Evolutionary conservation across 1,284 basidiomycete genomes (phyloP).

Genomic region (Cystobasidium pallidum): DNA sequence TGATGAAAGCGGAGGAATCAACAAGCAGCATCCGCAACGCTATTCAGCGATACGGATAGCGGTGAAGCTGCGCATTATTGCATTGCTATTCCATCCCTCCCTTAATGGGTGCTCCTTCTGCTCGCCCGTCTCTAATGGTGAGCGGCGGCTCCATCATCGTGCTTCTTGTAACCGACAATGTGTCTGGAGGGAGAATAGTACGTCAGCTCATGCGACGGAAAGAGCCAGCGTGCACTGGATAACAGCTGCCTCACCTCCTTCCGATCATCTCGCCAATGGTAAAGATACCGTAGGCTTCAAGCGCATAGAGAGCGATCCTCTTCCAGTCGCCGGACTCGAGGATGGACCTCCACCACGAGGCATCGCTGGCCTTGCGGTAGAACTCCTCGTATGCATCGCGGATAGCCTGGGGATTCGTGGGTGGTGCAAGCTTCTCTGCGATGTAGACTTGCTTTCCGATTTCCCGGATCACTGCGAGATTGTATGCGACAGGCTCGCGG

Average conservation of each 20-base stretch:
- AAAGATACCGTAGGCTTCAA: conserved; percentile 87
- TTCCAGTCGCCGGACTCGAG: conserved; percentile 75
- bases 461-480: conserved; percentile 79
- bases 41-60: too few relatives aligned
- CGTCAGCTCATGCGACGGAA: neutral
- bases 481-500: conserved; percentile 79
- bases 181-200: conserved; percentile 45
- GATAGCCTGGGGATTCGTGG: conserved; percentile 68
- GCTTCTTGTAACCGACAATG: conserved; percentile 75
- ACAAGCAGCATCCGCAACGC: too few relatives aligned
- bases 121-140: too few relatives aligned
- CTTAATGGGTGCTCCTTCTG: too few relatives aligned
- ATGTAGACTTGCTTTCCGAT: conserved; percentile 88
- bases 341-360: conserved; percentile 71
- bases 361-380: conserved; percentile 69
- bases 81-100: too few relatives aligned
- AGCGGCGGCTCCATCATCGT: conserved; percentile 7
- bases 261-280: conserved; percentile 92
- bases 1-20: too few relatives aligned
- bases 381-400: conserved; percentile 66
- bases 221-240: too few relatives aligned
- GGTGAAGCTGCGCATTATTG: too few relatives aligned
- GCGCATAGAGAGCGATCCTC: conserved; percentile 74
- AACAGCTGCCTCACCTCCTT: conserved; percentile 70
- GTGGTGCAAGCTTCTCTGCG: conserved; percentile 82